Conservation (phyloP, 2,329 filamentous ascomycete genomes). For the Diaporthe batatas region DNA sequence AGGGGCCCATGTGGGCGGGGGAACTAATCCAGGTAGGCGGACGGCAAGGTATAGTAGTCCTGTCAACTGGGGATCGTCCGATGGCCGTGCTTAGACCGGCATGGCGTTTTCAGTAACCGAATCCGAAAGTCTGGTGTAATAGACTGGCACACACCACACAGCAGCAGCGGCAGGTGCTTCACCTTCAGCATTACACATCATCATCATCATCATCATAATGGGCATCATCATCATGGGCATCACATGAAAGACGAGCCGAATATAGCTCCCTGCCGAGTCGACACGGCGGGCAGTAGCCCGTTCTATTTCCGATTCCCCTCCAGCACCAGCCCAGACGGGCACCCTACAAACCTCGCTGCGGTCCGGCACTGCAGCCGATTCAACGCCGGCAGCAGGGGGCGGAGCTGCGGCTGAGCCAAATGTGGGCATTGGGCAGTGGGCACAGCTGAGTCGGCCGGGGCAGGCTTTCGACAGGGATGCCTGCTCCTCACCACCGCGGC, state of each 20-base stretch:
- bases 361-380: constrained; percentile 2
- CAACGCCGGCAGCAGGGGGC: constrained; percentile 11
- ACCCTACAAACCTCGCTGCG: constrained; percentile 1
- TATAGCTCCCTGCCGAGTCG: constrained; percentile 23
- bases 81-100: constrained; percentile 20
- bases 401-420: constrained; percentile 34
- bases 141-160: neutral
- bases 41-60: constrained; percentile 7
- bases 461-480: constrained; percentile 14
- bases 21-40: neutral
- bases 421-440: neutral
- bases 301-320: constrained; percentile 22
- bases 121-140: neutral
- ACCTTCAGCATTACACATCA: neutral
- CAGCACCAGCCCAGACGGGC: constrained; percentile 7
- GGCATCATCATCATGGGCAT: neutral
- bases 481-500: constrained; percentile 14
- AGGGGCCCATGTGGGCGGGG: constrained; percentile 12
- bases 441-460: constrained; percentile 30
- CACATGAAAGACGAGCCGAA: constrained; percentile 10
- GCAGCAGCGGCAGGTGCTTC: neutral
- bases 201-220: neutral
- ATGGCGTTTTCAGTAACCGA: neutral
- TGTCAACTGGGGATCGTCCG: constrained; percentile 16
- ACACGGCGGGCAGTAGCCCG: constrained; percentile 5